These are phyloP conservation scores for Hortaea werneckii DNA, from an alignment of 2,329 filamentous ascomycete species.

Conservation along the genomic window DNA sequence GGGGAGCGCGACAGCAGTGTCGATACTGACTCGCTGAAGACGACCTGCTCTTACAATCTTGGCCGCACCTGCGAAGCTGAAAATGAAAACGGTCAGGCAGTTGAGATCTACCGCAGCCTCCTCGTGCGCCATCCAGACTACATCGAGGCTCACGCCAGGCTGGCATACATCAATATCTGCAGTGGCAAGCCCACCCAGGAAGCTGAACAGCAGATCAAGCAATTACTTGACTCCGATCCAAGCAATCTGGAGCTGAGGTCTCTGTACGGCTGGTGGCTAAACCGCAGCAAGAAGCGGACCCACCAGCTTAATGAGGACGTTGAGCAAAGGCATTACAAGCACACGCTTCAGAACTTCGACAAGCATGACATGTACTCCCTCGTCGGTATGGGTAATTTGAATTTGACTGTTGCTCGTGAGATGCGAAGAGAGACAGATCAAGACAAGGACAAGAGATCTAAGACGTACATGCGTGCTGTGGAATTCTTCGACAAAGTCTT, in stretches of 20 bases:
- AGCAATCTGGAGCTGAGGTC: constrained; percentile 84
- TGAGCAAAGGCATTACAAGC: constrained; percentile 91
- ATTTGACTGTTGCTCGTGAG: constrained; percentile 76
- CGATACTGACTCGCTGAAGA: constrained; percentile 85
- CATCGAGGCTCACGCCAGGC: constrained; percentile 75
- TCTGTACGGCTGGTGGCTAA: constrained; percentile 90
- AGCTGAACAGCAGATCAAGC: constrained; percentile 73
- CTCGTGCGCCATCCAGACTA: constrained; percentile 78
- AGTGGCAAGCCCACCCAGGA: constrained; percentile 63
- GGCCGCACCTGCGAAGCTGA: constrained; percentile 86
- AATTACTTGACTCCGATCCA: constrained; percentile 75
- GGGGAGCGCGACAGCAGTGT: constrained; percentile 62
- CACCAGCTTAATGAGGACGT: constrained; percentile 77
- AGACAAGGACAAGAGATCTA: constrained; percentile 82
- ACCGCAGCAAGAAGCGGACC: constrained; percentile 74
- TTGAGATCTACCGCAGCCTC: constrained; percentile 78
- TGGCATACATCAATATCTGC: constrained; percentile 75
- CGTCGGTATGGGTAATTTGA: constrained; percentile 95
- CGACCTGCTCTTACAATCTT: constrained; percentile 94
- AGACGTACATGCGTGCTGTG: constrained; percentile 80
- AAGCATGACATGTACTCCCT: constrained; percentile 97
- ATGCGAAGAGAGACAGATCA: constrained; percentile 85
- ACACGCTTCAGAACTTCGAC: constrained; percentile 85
- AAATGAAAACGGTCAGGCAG: constrained; percentile 69
- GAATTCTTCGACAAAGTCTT: constrained; percentile 98